Conservation (phyloP, 2,329 filamentous ascomycete genomes). For the Colletotrichum agaves region DNA sequence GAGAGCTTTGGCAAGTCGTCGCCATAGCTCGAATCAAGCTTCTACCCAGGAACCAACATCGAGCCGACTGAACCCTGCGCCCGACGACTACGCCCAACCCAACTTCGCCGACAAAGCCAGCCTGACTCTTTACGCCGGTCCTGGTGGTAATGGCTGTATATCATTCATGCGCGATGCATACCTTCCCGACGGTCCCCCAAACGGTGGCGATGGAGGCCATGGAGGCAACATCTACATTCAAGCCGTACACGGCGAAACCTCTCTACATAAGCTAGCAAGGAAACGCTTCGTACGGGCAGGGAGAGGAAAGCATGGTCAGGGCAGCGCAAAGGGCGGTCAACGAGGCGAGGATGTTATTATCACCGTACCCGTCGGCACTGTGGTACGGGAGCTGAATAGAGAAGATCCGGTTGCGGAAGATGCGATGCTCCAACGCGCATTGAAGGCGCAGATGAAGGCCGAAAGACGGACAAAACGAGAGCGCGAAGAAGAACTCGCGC, state of each 20-base stretch:
- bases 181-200: conserved; percentile 87
- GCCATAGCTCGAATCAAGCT: conserved; percentile 37
- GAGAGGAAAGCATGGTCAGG: conserved; percentile 81
- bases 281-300: conserved; percentile 79
- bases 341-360: conserved; percentile 89
- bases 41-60: conserved; percentile 30
- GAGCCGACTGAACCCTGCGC: conserved; percentile 80
- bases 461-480: conserved; percentile 25
- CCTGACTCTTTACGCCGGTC: conserved; percentile 80
- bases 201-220: conserved; percentile 92
- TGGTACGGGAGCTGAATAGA: conserved; percentile 84
- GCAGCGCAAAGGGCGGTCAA: conserved; percentile 77
- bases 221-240: conserved; percentile 96
- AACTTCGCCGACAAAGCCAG: conserved; percentile 89
- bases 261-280: conserved; percentile 88
- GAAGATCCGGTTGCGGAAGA: conserved; percentile 82
- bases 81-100: conserved; percentile 84
- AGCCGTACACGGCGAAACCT: conserved; percentile 89
- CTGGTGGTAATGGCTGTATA: conserved; percentile 91
- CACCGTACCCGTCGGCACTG: conserved; percentile 91
- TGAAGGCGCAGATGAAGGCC: conserved; percentile 26
- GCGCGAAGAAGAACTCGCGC: conserved; percentile 27
- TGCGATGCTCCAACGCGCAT: conserved; percentile 43
- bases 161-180: conserved; percentile 94
- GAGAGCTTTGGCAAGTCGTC: conserved; percentile 38